These are phyloP conservation scores for Claviceps spartinae DNA, from an alignment of 2,329 filamentous ascomycete genomes.

Conservation along the genomic window DNA sequence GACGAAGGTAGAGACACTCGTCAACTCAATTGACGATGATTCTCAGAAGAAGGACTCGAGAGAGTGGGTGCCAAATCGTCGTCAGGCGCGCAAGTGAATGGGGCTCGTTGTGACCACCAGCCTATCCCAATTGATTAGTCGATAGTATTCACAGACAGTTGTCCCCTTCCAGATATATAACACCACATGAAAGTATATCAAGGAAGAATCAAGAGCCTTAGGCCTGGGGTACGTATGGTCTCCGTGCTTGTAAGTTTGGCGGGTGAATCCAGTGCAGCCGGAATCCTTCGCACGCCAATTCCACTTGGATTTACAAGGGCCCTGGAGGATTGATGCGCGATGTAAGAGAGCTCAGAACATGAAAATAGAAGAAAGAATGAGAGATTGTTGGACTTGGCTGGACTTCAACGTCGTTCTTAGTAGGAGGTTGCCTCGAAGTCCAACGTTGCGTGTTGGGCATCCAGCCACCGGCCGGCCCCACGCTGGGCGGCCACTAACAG, in stretches of 20 bases:
- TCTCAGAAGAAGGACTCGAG: not conserved
- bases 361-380: constrained; percentile 9
- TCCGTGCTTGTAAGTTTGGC: constrained; percentile 23
- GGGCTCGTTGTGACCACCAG: constrained; percentile 4
- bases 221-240: constrained; percentile 21
- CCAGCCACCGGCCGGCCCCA: constrained; percentile 7
- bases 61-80: not conserved
- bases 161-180: not conserved
- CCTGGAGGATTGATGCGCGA: constrained; percentile 21
- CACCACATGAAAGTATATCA: not conserved
- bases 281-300: constrained; percentile 13
- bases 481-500: constrained; percentile 1
- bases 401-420: constrained; percentile 12
- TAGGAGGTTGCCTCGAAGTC: constrained; percentile 14
- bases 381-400: constrained; percentile 16
- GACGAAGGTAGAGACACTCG: constrained; percentile 9
- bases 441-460: not conserved
- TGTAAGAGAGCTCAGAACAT: constrained; percentile 19
- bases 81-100: not conserved
- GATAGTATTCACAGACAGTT: not conserved
- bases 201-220: not conserved
- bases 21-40: not conserved
- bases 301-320: constrained; percentile 19
- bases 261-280: constrained; percentile 25
- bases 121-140: constrained; percentile 7